Evolutionary conservation across 2,329 filamentous ascomycete genomes (phyloP).

Genomic region (Pseudogymnoascus verrucosus): DNA sequence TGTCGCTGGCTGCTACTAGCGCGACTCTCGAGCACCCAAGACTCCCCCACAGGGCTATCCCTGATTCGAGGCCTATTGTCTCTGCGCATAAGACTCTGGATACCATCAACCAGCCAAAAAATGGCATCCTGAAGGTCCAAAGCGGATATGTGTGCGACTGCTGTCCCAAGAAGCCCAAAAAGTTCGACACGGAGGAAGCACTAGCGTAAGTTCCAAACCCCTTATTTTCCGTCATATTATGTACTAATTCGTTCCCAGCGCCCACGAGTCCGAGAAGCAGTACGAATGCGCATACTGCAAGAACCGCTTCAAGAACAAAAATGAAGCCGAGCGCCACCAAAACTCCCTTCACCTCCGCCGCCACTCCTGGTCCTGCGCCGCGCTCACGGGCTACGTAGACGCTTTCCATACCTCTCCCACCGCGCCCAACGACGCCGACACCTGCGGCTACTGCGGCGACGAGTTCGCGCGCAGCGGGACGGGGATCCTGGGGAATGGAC

Average conservation of each 20-base stretch:
- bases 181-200: slow-evolving; percentile 79
- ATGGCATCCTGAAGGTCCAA: slow-evolving; percentile 43
- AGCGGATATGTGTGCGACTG: slow-evolving; percentile 76
- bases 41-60: slow-evolving; percentile 26
- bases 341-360: slow-evolving; percentile 88
- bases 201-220: slow-evolving; percentile 56
- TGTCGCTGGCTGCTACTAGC: slow-evolving; percentile 34
- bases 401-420: slow-evolving; percentile 78
- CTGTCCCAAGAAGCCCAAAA: slow-evolving; percentile 94
- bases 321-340: slow-evolving; percentile 92
- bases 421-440: slow-evolving; percentile 61
- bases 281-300: slow-evolving; percentile 89
- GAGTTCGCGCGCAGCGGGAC: slow-evolving; percentile 56
- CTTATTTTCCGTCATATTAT: not conserved
- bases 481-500: slow-evolving; percentile 32
- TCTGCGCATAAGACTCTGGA: slow-evolving; percentile 40
- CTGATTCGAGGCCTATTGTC: slow-evolving; percentile 33
- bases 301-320: slow-evolving; percentile 98
- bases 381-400: slow-evolving; percentile 66
- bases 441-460: slow-evolving; percentile 91
- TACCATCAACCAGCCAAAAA: slow-evolving; percentile 29
- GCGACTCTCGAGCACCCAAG: slow-evolving; percentile 30
- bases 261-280: slow-evolving; percentile 91
- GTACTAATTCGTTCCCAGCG: slow-evolving; percentile 41
- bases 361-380: slow-evolving; percentile 95